Evolutionary conservation across 2,329 filamentous ascomycete genomes (phyloP).

Genomic region (Bipolaris oryzae): DNA sequence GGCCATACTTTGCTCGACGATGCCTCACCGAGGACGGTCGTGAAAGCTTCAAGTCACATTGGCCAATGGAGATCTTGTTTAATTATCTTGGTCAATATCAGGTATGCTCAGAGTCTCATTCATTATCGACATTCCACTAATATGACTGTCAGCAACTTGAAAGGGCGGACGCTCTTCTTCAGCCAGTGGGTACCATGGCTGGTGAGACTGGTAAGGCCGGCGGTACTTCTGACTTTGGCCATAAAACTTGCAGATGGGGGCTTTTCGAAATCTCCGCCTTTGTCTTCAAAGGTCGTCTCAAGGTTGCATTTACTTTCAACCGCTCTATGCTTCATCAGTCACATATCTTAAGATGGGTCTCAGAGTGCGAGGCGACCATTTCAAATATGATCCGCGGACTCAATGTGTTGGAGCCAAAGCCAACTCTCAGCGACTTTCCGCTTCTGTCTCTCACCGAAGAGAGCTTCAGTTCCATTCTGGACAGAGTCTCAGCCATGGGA

Average conservation of each 20-base stretch:
- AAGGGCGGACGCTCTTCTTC: conserved; percentile 52
- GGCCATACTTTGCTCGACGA: conserved; percentile 55
- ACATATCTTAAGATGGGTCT: conserved; percentile 53
- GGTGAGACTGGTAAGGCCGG: conserved; percentile 54
- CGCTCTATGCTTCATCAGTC: conserved; percentile 55
- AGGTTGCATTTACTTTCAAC: conserved; percentile 60
- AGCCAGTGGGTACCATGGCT: conserved; percentile 53
- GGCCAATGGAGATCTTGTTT: conserved; percentile 64
- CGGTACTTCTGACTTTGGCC: conserved; percentile 54
- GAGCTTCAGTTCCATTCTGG: conserved; percentile 48
- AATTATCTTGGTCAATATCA: conserved; percentile 61
- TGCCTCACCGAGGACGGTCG: conserved; percentile 39
- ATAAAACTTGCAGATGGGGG: conserved; percentile 53
- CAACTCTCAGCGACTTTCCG: conserved; percentile 54
- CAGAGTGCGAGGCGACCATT: conserved; percentile 46
- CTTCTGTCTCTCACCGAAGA: conserved; percentile 54
- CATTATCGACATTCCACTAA: conserved; percentile 16
- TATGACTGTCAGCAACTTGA: conserved; percentile 53
- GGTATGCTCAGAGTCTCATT: conserved; percentile 36
- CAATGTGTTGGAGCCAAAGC: conserved; percentile 31
- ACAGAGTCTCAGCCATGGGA: conserved; percentile 49
- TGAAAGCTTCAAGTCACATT: conserved; percentile 44
- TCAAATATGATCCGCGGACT: conserved; percentile 36
- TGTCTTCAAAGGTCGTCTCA: conserved; percentile 54
- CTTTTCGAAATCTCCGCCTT: conserved; percentile 61